Evolutionary conservation across 805 yeast genomes (phyloP).

Genomic region (Kodamaea jinghongensis): DNA sequence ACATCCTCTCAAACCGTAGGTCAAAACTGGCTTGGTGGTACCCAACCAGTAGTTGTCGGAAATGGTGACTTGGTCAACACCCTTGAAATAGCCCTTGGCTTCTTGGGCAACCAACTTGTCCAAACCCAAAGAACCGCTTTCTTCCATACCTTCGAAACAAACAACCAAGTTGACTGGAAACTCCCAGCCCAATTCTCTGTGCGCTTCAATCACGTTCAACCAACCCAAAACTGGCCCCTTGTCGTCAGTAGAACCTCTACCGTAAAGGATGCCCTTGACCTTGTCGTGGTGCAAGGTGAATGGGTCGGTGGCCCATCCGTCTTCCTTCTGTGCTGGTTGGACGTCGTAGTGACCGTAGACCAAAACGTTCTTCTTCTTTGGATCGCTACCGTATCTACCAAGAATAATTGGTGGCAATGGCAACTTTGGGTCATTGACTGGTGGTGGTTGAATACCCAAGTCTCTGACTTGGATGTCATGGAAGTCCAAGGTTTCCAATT

Average conservation of each 20-base stretch:
- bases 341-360: constrained; percentile 98
- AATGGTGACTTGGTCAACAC: constrained; percentile 91
- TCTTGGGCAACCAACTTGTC: constrained; percentile 80
- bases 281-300: constrained; percentile 60
- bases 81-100: constrained; percentile 76
- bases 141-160: constrained; percentile 99
- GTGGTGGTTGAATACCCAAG: constrained; percentile 90
- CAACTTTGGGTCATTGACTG: constrained; percentile 63
- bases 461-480: constrained; percentile 77
- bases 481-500: constrained; percentile 73
- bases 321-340: constrained; percentile 89
- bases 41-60: constrained; percentile 99
- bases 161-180: constrained; percentile 90
- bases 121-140: constrained; percentile 90
- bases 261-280: constrained; percentile 70
- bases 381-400: constrained; percentile 80
- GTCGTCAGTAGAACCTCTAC: constrained; percentile 96
- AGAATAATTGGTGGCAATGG: constrained; percentile 93
- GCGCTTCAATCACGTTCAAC: constrained; percentile 92
- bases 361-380: constrained; percentile 80
- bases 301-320: constrained; percentile 96
- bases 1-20: constrained; percentile 97
- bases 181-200: constrained; percentile 76
- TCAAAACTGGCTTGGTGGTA: constrained; percentile 91
- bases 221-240: constrained; percentile 98